Base-by-base conservation (phyloP, 768 basidiomycete genomes). In the Fibroporia radiculosa region DNA sequence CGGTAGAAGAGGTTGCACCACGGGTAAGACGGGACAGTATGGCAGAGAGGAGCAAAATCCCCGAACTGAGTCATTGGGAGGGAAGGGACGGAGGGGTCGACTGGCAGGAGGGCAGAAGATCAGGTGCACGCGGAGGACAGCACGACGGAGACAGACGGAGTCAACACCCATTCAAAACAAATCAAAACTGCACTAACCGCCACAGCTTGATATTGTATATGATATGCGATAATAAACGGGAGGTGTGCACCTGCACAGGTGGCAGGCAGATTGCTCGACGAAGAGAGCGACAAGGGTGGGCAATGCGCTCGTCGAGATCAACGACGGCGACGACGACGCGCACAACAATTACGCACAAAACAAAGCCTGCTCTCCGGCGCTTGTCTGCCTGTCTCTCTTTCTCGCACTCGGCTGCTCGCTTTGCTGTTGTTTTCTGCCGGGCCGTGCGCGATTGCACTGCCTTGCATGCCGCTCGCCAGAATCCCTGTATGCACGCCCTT, bases 1-100 rank as follows among this genome's bases (percentile, higher is more conserved):
- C 77, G 77, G 67, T 92, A 92, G 68, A 95, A 93, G 54, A 96
- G 81, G 61, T 96, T 96, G 67, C 93, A 97, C 79, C 89, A 87
- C 0, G 93, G 78, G 58, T 95, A 85, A 36, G 84, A 86, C 1
- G 89, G 88, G 7, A 76, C 75, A 33, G 75, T 64, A 32, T 69
- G 66, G 62, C 90, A 91, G 41, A 86, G 67, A 16, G 76, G 66
- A 57, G 70, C 61, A 62, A 87, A 90, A 57, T 87, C 82, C 48
- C 86, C 86, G 60, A 90, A 88, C 51, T 66, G 67, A 51, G 73
- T 71, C 82, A 77, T 74, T 25, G 54, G 54, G 40, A 46, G 29
- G 7, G 27, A 23, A 42, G 5, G 42, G 18, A 18, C 19, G 19
- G 14, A 25, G n/a, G n/a, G n/a, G n/a, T n/a, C n/a, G n/a, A n/a